Evolutionary conservation across 2,329 filamentous ascomycete species (phyloP).

Genomic region (Teratosphaeria pseudoeucalypti): DNA sequence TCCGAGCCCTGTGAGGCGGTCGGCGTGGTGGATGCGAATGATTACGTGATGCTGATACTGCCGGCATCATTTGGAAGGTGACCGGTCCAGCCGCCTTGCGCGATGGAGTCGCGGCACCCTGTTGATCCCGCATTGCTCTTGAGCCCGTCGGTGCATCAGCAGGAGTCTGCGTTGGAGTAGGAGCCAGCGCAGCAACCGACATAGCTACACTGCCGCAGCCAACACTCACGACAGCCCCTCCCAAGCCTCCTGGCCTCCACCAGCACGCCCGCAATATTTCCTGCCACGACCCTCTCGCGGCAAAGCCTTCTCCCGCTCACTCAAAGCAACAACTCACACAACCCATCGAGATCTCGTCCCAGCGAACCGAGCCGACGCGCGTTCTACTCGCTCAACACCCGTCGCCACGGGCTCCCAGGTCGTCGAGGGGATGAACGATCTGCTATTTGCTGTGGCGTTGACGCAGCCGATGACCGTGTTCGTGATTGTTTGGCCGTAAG

Average conservation of each 20-base stretch:
- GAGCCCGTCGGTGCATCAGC: neutral
- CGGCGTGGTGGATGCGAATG: neutral
- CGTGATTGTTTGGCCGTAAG: neutral
- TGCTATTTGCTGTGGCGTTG: neutral
- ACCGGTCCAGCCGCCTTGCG: neutral
- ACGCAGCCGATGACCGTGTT: neutral
- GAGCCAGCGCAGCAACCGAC: neutral
- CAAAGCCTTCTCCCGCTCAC: neutral
- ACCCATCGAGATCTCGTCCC: neutral
- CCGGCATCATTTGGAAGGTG: neutral
- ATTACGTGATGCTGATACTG: neutral
- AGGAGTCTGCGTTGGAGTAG: neutral
- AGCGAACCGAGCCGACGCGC: neutral
- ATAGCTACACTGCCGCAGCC: too few species aligned
- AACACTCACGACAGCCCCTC: too few species aligned
- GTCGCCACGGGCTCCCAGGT: neutral
- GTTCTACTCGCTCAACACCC: neutral
- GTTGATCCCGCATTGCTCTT: too few species aligned
- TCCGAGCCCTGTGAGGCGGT: too few species aligned
- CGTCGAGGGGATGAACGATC: neutral
- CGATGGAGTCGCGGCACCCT: neutral
- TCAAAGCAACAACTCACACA: neutral
- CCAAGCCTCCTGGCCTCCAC: neutral
- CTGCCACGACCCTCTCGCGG: neutral
- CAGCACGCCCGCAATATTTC: neutral